These are phyloP conservation scores for Puccinia polysora DNA, from an alignment of 1,284 basidiomycete genomes.

Conservation along the genomic window DNA sequence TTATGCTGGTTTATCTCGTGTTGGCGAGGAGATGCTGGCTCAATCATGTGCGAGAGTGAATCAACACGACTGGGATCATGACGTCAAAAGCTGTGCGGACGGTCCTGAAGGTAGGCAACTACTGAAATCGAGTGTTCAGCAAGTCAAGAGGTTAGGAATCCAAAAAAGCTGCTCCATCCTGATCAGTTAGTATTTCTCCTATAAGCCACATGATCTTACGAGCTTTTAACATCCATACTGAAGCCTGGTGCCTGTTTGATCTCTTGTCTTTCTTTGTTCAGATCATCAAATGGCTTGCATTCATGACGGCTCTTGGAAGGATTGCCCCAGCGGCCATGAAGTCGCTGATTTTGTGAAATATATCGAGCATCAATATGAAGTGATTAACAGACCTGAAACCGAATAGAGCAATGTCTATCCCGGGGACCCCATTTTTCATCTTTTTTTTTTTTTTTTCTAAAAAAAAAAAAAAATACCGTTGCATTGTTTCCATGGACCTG, in stretches of 20 bases:
- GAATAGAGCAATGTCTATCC: no score
- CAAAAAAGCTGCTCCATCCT: constrained; percentile 48
- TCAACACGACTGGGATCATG: constrained; percentile 44
- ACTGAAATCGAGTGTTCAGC: constrained; percentile 41
- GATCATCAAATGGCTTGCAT: constrained; percentile 46
- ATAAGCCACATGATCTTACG: constrained; percentile 5
- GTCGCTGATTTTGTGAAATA: constrained; percentile 45
- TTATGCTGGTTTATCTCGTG: constrained; percentile 42
- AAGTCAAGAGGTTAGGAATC: constrained; percentile 36
- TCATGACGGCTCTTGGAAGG: constrained; percentile 47
- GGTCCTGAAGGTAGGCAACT: constrained; percentile 43
- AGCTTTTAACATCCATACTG: background rate
- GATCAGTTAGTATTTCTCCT: constrained; percentile 37
- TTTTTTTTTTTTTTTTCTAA: no score
- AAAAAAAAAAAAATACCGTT: no score
- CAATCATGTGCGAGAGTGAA: constrained; percentile 47
- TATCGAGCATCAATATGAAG: constrained; percentile 1
- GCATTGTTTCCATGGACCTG: no score
- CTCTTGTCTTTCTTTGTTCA: constrained; percentile 40
- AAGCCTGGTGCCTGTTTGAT: no score
- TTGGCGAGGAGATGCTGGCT: constrained; percentile 46
- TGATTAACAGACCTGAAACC: no score
- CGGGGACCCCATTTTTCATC: no score
- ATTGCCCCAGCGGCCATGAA: constrained; percentile 45
- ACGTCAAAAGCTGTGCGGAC: constrained; percentile 44